Evolutionary conservation across 2,329 filamentous ascomycete genomes (phyloP).

Genomic region (Salinomyces thailandicus): DNA sequence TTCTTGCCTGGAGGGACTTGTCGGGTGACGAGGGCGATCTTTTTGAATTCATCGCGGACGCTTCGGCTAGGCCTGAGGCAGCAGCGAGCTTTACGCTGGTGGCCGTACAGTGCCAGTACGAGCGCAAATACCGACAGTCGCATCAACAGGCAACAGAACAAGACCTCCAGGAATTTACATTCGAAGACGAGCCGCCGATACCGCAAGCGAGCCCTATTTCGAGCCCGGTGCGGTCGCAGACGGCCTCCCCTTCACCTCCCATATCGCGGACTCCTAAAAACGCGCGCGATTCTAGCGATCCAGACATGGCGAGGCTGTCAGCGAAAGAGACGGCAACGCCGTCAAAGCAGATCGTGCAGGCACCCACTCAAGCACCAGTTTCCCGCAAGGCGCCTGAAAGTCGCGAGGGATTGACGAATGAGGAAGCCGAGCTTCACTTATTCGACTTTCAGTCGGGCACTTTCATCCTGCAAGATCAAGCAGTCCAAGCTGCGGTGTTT

Average conservation of each 20-base stretch:
- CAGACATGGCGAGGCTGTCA: constrained; percentile 22
- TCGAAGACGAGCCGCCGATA: constrained; percentile 52
- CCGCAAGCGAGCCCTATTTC: constrained; percentile 49
- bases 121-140: constrained; percentile 79
- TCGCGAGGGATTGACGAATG: constrained; percentile 61
- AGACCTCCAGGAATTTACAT: constrained; percentile 75
- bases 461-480: constrained; percentile 68
- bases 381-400: constrained; percentile 54
- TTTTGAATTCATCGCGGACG: constrained; percentile 96
- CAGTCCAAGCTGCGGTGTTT: constrained; percentile 67
- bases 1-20: constrained; percentile 89
- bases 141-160: constrained; percentile 69
- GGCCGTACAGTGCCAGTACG: constrained; percentile 91
- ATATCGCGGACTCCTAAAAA: constrained; percentile 20
- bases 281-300: constrained; percentile 14
- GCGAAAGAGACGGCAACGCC: constrained; percentile 19
- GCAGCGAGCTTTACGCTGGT: constrained; percentile 72
- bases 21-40: constrained; percentile 89
- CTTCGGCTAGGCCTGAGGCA: constrained; percentile 56
- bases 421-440: constrained; percentile 77
- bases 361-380: constrained; percentile 50
- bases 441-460: constrained; percentile 83
- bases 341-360: constrained; percentile 29
- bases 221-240: constrained; percentile 35
- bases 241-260: constrained; percentile 21